Base-by-base conservation (phyloP, 169 alveolate genomes). In the Sarcocystis neurona region DNA sequence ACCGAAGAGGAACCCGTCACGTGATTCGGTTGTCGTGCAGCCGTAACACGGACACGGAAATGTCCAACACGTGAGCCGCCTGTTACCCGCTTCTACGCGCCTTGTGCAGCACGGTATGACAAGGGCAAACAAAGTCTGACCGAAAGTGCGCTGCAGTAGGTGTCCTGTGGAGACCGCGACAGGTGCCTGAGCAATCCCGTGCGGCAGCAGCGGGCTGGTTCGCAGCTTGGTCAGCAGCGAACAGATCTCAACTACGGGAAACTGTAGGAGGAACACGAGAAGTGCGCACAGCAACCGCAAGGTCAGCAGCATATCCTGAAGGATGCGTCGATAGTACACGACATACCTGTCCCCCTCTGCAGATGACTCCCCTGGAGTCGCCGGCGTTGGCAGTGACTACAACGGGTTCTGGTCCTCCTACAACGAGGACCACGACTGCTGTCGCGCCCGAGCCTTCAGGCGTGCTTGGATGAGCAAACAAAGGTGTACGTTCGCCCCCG, bases 321-420 rank as follows among this genome's bases (percentile, higher is more conserved):
- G 8, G 8, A 34, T 5, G n/a, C n/a, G 27, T 34, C 4, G 37
- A 27, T 4, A 32, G 53, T 10, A 72, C n/a, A n/a, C n/a, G 18
- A 30, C 41, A 23, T 46, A 47, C 85, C 68, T 89, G 90, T 2
- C 99, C 98, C 34, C 95, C 95, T 63, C 98, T 92, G 84, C 97
- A 90, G 30, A 96, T 92, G 15, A 99, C 98, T 5, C 99, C 99
- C 87, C 99, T 89, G 37, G 99, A 97, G 91, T 99, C 99, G 0
- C 99, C 99, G 41, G 99, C 99, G 93, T 99, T 99, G 20, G 99
- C 99, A 47, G 97, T 98, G 70, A 96, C 85, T 27, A 96, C 4
- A 27, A 50, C 92, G 30, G 93, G 97, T 41, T 87, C 37, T 48
- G 90, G 91, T 2, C 95, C 97, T 41, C 88, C 94, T 80, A 94